phyloP scores from a whole-genome alignment of 2,329 filamentous ascomycete genomes.

The Epichloe sylvatica region DNA sequence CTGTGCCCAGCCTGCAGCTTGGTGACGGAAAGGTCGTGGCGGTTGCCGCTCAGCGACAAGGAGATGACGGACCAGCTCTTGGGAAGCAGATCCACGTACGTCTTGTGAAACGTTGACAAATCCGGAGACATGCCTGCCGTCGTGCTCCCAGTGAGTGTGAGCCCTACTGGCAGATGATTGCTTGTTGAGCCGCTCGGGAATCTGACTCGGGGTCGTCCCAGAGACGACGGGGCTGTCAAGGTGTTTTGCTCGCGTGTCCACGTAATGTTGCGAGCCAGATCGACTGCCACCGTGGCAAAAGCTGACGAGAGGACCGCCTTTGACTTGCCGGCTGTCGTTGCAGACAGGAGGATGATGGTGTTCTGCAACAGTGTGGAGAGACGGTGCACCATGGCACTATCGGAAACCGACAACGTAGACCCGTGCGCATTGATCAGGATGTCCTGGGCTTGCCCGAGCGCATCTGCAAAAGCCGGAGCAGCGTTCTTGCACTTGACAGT shows the following conservation, averaged over 20 bases:
- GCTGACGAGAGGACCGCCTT: constrained; percentile 35
- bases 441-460: constrained; percentile 51
- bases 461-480: constrained; percentile 37
- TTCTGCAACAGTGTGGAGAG: constrained; percentile 51
- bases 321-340: constrained; percentile 36
- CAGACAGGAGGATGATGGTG: constrained; percentile 51
- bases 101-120: constrained; percentile 53
- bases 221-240: constrained; percentile 11
- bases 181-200: constrained; percentile 11
- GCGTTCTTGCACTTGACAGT: constrained; percentile 16
- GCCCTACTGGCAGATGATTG: not conserved
- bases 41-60: constrained; percentile 66
- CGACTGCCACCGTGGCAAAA: constrained; percentile 49
- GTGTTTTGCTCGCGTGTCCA: constrained; percentile 51
- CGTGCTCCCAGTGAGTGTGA: constrained; percentile 14
- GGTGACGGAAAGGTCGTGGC: constrained; percentile 78
- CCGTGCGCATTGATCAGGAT: constrained; percentile 50
- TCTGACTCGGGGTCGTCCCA: constrained; percentile 17
- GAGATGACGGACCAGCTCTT: constrained; percentile 74
- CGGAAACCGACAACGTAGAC: constrained; percentile 36
- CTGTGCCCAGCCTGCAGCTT: constrained; percentile 61
- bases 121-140: constrained; percentile 32
- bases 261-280: constrained; percentile 56
- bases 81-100: constrained; percentile 79
- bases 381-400: constrained; percentile 47